Conservation (phyloP, 306 rosid species). For the Phaseolus lunatus region DNA sequence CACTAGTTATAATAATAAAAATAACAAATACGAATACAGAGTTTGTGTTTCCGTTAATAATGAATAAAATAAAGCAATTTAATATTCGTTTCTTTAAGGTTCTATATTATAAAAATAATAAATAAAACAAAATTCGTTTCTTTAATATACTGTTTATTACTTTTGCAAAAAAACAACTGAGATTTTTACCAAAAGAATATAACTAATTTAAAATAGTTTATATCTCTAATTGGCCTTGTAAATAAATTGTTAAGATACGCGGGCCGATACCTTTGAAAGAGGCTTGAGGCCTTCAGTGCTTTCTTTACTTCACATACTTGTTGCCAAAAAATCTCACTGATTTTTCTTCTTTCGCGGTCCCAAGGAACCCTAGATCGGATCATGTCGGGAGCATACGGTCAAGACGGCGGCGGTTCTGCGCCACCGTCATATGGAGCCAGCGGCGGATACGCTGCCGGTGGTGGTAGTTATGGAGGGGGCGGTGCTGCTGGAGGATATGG, state of each 20-base stretch:
- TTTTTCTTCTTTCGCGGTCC: conserved; percentile 45
- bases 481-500: conserved; percentile 41
- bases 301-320: conserved; percentile 23
- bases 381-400: conserved; percentile 95
- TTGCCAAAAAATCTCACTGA: conserved; percentile 24
- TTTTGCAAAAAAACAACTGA: too few species aligned
- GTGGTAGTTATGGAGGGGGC: conserved; percentile 49
- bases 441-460: conserved; percentile 54
- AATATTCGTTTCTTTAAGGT: too few species aligned
- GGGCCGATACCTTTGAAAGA: neutral
- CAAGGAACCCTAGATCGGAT: conserved; percentile 58
- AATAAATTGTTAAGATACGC: neutral
- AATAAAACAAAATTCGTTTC: too few species aligned
- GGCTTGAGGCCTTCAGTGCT: neutral
- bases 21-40: too few species aligned
- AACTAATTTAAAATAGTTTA: too few species aligned
- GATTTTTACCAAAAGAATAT: too few species aligned
- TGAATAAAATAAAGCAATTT: too few species aligned
- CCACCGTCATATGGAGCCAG: conserved; percentile 74
- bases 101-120: too few species aligned
- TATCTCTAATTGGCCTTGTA: too few species aligned
- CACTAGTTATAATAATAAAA: too few species aligned
- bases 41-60: too few species aligned
- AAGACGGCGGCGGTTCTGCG: conserved; percentile 76
- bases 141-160: too few species aligned